These are phyloP conservation scores for Epichloe amarillans DNA, from an alignment of 2,329 filamentous ascomycete genomes.

Conservation along the genomic window DNA sequence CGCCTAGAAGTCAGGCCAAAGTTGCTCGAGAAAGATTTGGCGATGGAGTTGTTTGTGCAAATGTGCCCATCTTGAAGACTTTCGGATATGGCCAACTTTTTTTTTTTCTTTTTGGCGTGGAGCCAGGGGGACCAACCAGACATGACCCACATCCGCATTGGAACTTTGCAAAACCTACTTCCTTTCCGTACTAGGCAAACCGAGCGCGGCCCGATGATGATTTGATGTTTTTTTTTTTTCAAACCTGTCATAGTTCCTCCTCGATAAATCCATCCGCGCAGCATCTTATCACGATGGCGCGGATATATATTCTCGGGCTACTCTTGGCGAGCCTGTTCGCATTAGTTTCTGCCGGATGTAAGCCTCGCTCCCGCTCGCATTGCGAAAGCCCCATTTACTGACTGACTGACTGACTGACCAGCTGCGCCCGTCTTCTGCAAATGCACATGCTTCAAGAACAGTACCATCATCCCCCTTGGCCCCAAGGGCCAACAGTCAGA, in stretches of 20 bases:
- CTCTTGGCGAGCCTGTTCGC: slow-evolving; percentile 23
- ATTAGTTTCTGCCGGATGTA: slow-evolving; percentile 29
- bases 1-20: neutral
- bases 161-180: no score
- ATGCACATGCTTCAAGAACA: slow-evolving; percentile 58
- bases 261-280: neutral
- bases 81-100: slow-evolving; percentile 7
- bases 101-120: slow-evolving; percentile 5
- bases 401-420: slow-evolving; percentile 14
- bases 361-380: slow-evolving; percentile 9
- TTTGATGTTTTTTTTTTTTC: no score
- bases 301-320: slow-evolving; percentile 23
- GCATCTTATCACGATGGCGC: slow-evolving; percentile 21
- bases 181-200: no score
- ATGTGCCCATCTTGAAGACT: neutral
- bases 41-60: neutral
- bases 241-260: neutral
- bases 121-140: slow-evolving; percentile 12
- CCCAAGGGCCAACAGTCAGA: slow-evolving; percentile 22
- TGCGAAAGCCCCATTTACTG: slow-evolving; percentile 5
- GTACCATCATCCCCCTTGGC: slow-evolving; percentile 50
- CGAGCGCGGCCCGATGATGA: no score
- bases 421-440: slow-evolving; percentile 54
- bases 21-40: neutral
- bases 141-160: neutral